Base-by-base conservation (phyloP, 345 rosid genomes). In the Moricandia arvensis region DNA sequence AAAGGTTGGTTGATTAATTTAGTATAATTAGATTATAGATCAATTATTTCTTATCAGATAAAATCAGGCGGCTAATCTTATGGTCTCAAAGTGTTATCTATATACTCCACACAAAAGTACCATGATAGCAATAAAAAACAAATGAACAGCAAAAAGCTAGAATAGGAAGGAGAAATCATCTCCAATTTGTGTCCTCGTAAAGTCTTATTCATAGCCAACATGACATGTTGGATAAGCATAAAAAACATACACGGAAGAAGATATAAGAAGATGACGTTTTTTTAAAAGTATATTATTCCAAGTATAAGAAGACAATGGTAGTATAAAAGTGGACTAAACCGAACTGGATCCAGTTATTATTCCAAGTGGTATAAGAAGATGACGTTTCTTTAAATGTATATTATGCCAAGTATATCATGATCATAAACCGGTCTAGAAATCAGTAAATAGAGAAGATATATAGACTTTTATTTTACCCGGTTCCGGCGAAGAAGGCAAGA, bases 401-500 rank as follows among this genome's bases (percentile, higher is more conserved):
- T n/a, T n/a, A n/a, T n/a, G n/a, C n/a, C n/a, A n/a, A n/a, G n/a
- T n/a, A n/a, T 47, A 33, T 34, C 73, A 67, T n/a, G 8, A 57
- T 12, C 4, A 21, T 18, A 26, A 75, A 62, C 63, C 70, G 18
- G 58, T 26, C 21, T 68, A 35, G 0, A 26, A 47, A 18, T 18
- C 35, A 51, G 5, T 6, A 53, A 49, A 61, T 7, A 8, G 16
- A 59, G 17, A 21, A 24, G 12, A 53, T n/a, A n/a, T n/a, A n/a
- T 16, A 4, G 7, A 12, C 17, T 49, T 47, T 0, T 45, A 45
- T 45, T 45, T 45, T 87, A 94, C 97, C 98, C 97, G 57, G 85
- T 83, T 8, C 80, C 97, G 31, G 95, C 98, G 66, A 91, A 87
- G 88, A 94, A 94, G 0, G 95, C 90, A 0, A 94, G 24, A 30